Base-by-base conservation (phyloP, 2,329 filamentous ascomycete genomes). In the Arthrinium puccinioides region DNA sequence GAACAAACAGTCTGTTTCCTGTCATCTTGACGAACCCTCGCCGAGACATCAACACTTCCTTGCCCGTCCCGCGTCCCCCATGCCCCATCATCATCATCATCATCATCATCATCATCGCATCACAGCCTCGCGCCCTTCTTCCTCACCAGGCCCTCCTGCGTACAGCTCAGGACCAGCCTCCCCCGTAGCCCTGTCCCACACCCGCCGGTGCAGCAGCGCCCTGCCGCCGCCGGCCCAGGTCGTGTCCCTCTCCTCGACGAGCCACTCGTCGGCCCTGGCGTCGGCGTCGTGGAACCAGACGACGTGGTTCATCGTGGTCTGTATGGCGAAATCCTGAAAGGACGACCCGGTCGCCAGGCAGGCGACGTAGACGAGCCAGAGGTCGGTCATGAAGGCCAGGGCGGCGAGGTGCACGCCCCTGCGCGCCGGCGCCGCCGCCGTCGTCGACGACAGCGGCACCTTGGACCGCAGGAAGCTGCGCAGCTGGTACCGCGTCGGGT, bases 221-320 rank as follows among this genome's bases (percentile, higher is more conserved):
- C 45, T 39, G 6, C 45, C 42, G 25, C 46, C 36, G n/a, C 37
- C 38, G 16, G 38, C 46, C 42, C 42, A 46, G 5, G 32, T 29
- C 6, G 44, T 44, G 15, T 36, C 33, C 8, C 45, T 36, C 29
- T 43, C 45, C 15, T 29, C 37, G 11, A 37, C 36, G 32, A 46
- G 32, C 44, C 44, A 45, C 6, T 42, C 33, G 18, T 48, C 42
- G 16, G 37, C 33, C 6, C 21, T 30, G 4, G 25, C 36, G n/a
- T 30, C 32, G 3, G 41, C 38, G 18, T 41, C 36, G 30, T 48
- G 44, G 24, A 46, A 44, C 27, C 38, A 46, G 2, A 44, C 33
- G 14, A 19, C 37, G 38, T 48, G 42, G 25, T 37, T 44, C 8
- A 46, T 29, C 6, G 36, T 36, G 8, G 40, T 39, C 40, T 36